Evolutionary conservation across 305 asterid genomes (phyloP), one percentile per base, ranked within the genome.

Genomic region (Ajuga reptans): DNA sequence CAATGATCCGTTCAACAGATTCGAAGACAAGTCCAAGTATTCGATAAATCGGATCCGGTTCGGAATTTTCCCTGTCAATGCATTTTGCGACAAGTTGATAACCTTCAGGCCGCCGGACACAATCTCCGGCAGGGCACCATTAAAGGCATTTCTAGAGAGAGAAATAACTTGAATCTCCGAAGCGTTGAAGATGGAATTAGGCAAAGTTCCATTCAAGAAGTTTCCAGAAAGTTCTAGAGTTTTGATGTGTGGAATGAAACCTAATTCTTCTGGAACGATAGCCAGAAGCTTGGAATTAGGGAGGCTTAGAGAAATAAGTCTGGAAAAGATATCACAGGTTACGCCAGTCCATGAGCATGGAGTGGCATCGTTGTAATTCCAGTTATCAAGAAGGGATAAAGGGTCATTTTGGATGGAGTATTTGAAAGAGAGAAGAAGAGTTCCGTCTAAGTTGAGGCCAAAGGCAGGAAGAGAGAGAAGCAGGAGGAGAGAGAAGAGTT

Each of bases 311-410:
- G 84, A 46, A 0, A 79, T 15, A 2, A 88, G 97, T 27, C 88
- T 66, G 5, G 62, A 71, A 4, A 65, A 71, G 43, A 66, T 50
- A 7, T 81, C 88, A 79, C 98, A 92, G 1, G 64, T 77, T 3
- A 92, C 89, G 16, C 97, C 97, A 9, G 60, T 77, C 97, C 98
- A 93, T 6, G 71, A 37, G 77, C 97, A 93, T 2, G 96, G 95
- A 9, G 77, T 84, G 34, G 51, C 84, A 52, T 89, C 96, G 45
- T 73, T 82, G 68, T 88, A 89, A 56, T 89, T 73, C 98, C 97
- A 93, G 51, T 81, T 82, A 4, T 85, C 92, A 51, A 90, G 94
- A 77, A 87, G 89, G 5, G 89, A 88, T 42, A 84, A 75, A 71
- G 97, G 96, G 82, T 90, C 97, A 54, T 75, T 79, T 0, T 86